A percentile compares a stretch with the other conserved stretches of the same genome.
These are phyloP conservation scores for Cyberlindnera xishuangbannaensis DNA, from an alignment of 805 yeast species.

Conservation along the genomic window DNA sequence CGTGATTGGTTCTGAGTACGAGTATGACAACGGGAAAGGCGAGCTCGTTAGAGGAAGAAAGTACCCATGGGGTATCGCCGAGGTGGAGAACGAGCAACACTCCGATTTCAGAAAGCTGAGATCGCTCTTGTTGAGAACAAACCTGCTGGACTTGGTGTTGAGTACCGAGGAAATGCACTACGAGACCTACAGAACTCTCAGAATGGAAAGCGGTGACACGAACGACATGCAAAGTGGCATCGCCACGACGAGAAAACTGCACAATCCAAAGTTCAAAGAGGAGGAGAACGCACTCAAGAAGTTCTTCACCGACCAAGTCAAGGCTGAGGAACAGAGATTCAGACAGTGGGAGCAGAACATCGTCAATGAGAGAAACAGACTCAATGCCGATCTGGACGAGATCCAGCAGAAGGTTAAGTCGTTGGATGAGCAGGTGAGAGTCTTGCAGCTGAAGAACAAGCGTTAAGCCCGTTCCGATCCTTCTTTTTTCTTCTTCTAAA, in stretches of 20 bases:
- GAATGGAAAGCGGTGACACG: slow-evolving; percentile 47
- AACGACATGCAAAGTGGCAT: slow-evolving; percentile 29
- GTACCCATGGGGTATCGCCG: slow-evolving; percentile 89
- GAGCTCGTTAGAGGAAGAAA: slow-evolving; percentile 68
- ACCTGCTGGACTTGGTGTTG: slow-evolving; percentile 74
- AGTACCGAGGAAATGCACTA: slow-evolving; percentile 80
- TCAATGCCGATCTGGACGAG: slow-evolving; percentile 89
- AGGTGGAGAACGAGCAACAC: slow-evolving; percentile 79
- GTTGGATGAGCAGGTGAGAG: slow-evolving; percentile 70
- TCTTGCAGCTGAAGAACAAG: slow-evolving; percentile 45
- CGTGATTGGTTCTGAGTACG: slow-evolving; percentile 70
- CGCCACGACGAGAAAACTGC: slow-evolving; percentile 46
- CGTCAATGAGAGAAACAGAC: slow-evolving; percentile 88
- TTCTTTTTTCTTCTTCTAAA: not conserved
- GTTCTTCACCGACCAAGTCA: slow-evolving; percentile 94
- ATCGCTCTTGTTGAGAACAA: slow-evolving; percentile 71
- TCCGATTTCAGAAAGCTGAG: slow-evolving; percentile 83
- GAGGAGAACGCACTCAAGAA: slow-evolving; percentile 93
- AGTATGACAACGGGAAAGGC: slow-evolving; percentile 59
- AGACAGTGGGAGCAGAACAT: slow-evolving; percentile 98
- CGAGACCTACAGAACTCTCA: slow-evolving; percentile 69
- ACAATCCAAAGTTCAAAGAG: slow-evolving; percentile 91
- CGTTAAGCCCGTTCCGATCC: slow-evolving; percentile 25
- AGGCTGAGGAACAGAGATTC: slow-evolving; percentile 93
- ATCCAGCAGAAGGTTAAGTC: slow-evolving; percentile 72